Evolutionary conservation across 805 yeast species (phyloP), one percentile per base, ranked within the genome.

Genomic region (Starmerella lactis-condensi): DNA sequence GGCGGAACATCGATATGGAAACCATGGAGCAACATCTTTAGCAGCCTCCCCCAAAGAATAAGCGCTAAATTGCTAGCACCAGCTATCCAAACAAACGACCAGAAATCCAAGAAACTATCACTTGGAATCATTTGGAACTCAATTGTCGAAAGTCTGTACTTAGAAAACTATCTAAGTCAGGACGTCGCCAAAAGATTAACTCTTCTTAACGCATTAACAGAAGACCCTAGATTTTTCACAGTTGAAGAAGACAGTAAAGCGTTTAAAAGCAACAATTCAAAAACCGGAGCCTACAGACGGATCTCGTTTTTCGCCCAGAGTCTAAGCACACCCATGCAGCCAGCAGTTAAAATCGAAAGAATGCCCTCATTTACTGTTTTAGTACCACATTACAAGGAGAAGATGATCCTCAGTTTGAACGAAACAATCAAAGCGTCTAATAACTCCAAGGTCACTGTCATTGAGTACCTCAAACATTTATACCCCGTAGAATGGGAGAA

Each of bases 261-360:
- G 6, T 61, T 68, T 41, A 68, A 62, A 40, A 62, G 69, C 4
- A 63, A 65, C 1, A 67, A 69, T 30, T 67, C 81, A 1, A 10
- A 22, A 2, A 26, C 35, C 1, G 93, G 77, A 47, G 92, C 93
- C 0, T 73, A 72, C 46, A 59, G 93, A 44, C 62, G 94, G 40
- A 67, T 81, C 2, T 75, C 92, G 0, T 81, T 77, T 48, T 81
- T 81, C 60, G 93, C 94, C 0, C 93, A 81, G 47, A 78, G 93
- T 0, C 57, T 81, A 26, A 72, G 92, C 0, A 77, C 91, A 0
- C 85, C 93, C 1, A 74, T 81, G 58, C 75, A 79, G 1, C 81
- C 72, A 27, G 72, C 81, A 0, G 53, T 64, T 9, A 65, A 79
- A 0, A 64, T 73, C 6, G 64, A 62, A 14, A 60, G 69, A 26